Percentiles rank a stretch among this genome's conserved stretches.
Conservation (phyloP, 345 rosid genomes). For the Populus davidiana region DNA sequence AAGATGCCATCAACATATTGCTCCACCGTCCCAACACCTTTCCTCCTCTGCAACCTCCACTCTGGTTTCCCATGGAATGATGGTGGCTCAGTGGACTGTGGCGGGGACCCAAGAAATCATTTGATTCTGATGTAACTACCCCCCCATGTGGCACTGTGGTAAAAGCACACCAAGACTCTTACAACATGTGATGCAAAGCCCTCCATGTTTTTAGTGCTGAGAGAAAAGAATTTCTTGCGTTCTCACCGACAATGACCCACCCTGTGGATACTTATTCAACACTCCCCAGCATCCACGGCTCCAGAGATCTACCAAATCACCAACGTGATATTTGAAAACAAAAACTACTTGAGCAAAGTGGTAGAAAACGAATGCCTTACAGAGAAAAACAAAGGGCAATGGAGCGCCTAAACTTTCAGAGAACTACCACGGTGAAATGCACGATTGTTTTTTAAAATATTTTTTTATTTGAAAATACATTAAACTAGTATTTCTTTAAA, state of each 20-base stretch:
- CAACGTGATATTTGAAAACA: background rate
- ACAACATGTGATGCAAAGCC: too few species aligned
- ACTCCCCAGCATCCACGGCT: too few species aligned
- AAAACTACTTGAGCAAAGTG: background rate
- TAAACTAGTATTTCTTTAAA: too few species aligned
- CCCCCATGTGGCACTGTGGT: too few species aligned
- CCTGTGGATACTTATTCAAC: background rate
- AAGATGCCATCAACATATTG: background rate
- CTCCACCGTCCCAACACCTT: background rate
- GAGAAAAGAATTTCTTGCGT: background rate
- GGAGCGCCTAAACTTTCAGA: background rate
- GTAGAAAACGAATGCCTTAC: background rate
- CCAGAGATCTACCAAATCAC: too few species aligned
- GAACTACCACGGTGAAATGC: too few species aligned
- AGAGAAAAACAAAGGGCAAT: background rate
- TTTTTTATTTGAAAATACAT: too few species aligned
- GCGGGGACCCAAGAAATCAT: too few species aligned
- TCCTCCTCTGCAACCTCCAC: background rate
- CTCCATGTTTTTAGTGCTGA: background rate
- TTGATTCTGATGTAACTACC: too few species aligned
- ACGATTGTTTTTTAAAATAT: rapidly evolving
- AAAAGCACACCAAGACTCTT: too few species aligned
- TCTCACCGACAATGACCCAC: background rate
- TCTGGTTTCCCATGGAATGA: too few species aligned
- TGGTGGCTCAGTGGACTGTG: too few species aligned